Evolutionary conservation across 805 yeast species (phyloP), one percentile per base, ranked within the genome.

Genomic region (Yamadazyma sp.): DNA sequence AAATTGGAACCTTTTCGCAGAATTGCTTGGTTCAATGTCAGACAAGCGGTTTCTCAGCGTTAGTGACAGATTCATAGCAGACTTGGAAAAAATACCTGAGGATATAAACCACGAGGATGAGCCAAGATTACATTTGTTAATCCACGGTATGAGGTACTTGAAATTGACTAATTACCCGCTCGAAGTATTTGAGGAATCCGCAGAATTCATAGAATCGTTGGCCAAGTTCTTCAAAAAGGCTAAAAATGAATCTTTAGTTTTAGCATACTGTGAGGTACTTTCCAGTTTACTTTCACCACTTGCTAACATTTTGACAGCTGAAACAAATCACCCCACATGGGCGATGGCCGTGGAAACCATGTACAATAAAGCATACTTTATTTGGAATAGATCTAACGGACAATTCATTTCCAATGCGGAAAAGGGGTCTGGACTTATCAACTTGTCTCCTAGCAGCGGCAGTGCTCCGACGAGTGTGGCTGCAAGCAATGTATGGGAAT

Each of bases 321-420:
- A 93, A 55, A 90, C 88, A 0, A 91, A 93, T 53, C 95, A 91
- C 57, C 99, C 99, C 3, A 79, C 84, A 1, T 93, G 99, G 99
- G 80, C 82, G 0, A 85, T 80, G 27, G 93, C 96, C 0, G 76
- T 88, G 37, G 74, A 75, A 15, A 63, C 70, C 13, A 77, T 91
- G 10, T 80, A 75, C 55, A 59, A 68, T 11, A 76, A 72, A 40
- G 67, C 73, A 11, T 71, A 70, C 27, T 59, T 55, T 39, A 74
- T 64, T 33, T 70, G 73, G 64, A 72, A 60, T 40, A 50, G 73
- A 69, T 48, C 72, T 6, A 45, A 44, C 13, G 48, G 42, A 13
- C 10, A 22, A 11, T 20, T 24, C 6, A 24, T 18, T 13, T 28
- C 42, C 6, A 19, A 37, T 19, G 4, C 40, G 5, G 43, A 37